phyloP scores from a whole-genome alignment of 768 basidiomycete genomes.

The Kondoa malvinella region DNA sequence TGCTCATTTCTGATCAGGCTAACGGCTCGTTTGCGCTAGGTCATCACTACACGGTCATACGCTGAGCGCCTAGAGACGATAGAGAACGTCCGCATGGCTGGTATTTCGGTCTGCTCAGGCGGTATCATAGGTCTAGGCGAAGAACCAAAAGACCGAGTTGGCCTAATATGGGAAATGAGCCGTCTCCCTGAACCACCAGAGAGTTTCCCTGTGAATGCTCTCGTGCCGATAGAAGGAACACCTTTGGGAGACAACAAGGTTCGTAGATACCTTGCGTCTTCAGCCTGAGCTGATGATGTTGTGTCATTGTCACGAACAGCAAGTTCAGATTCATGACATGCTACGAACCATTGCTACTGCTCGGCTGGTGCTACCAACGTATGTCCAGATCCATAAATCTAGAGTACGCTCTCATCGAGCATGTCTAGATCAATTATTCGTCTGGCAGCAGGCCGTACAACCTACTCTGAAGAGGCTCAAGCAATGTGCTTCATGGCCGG shows the following conservation, averaged over 20 bases:
- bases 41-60: constrained; percentile 85
- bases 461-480: constrained; percentile 73
- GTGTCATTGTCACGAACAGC: constrained; percentile 36
- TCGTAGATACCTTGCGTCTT: constrained; percentile 21
- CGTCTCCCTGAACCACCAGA: constrained; percentile 97
- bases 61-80: constrained; percentile 87
- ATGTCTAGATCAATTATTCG: constrained; percentile 57
- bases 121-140: constrained; percentile 92
- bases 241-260: constrained; percentile 83
- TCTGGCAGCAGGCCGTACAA: constrained; percentile 82
- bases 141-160: constrained; percentile 70
- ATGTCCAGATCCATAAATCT: background rate
- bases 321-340: constrained; percentile 61
- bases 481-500: constrained; percentile 98
- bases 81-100: constrained; percentile 73
- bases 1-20: background rate
- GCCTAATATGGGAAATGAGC: constrained; percentile 81
- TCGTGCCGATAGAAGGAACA: constrained; percentile 88
- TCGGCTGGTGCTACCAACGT: constrained; percentile 71
- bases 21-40: too few species aligned
- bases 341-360: constrained; percentile 90
- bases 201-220: constrained; percentile 92
- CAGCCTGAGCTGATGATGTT: too few species aligned
- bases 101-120: constrained; percentile 92
- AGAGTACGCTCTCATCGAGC: background rate